phyloP scores from a whole-genome alignment of 495 filamentous ascomycete genomes.

The Aspergillus sclerotioniger region DNA sequence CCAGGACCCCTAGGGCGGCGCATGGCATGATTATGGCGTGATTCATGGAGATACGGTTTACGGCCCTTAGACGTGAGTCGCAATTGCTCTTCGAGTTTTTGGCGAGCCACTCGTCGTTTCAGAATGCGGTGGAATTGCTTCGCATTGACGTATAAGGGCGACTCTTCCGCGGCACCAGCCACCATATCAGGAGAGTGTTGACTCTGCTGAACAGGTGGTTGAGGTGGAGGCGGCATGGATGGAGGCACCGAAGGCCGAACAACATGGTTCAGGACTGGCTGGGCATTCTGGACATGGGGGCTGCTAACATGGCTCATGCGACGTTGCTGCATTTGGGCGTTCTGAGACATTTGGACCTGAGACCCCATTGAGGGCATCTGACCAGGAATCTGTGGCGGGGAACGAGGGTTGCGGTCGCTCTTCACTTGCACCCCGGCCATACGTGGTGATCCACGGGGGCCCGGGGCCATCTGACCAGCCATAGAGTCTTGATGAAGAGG shows the following conservation, averaged over 20 bases:
- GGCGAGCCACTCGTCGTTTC: constrained; percentile 87
- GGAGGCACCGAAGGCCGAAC: constrained; percentile 48
- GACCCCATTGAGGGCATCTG: constrained; percentile 52
- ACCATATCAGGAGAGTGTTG: constrained; percentile 83
- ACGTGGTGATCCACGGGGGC: constrained; percentile 50
- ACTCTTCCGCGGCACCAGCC: constrained; percentile 76
- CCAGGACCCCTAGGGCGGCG: constrained; percentile 92
- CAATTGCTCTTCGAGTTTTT: constrained; percentile 87
- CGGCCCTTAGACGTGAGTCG: constrained; percentile 91
- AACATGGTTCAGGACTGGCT: constrained; percentile 50
- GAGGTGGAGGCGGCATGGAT: constrained; percentile 49
- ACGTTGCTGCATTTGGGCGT: constrained; percentile 45
- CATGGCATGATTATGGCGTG: constrained; percentile 99
- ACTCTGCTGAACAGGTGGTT: constrained; percentile 56
- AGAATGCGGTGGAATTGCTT: constrained; percentile 98
- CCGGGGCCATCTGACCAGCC: constrained; percentile 45
- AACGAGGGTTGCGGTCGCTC: constrained; percentile 50
- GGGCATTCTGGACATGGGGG: constrained; percentile 43
- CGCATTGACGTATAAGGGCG: constrained; percentile 94
- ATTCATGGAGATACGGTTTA: constrained; percentile 97
- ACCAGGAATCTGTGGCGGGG: constrained; percentile 48
- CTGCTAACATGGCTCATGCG: constrained; percentile 53
- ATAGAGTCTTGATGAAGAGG: constrained; percentile 50
- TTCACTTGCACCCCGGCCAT: constrained; percentile 52
- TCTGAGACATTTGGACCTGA: constrained; percentile 47